Evolutionary conservation across 768 basidiomycete species (phyloP), one percentile per base, ranked within the genome.

Genomic region (Hygrocybe punicea): DNA sequence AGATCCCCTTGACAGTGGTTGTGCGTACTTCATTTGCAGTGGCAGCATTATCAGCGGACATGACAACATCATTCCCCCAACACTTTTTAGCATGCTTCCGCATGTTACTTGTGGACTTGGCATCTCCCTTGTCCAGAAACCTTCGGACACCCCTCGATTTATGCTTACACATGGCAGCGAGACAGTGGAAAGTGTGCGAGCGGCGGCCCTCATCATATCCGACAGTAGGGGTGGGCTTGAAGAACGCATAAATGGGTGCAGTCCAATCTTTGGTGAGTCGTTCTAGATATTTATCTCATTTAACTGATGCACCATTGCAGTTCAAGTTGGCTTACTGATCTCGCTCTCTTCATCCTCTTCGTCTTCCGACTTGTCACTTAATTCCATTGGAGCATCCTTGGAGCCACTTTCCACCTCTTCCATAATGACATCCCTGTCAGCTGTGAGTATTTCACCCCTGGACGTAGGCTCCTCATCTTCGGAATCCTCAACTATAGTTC

Each of bases 171-270:
- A 55, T 23, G 2, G 33, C 51, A 6, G 62, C 64, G 13, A 49
- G 35, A 24, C 71, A 75, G 13, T 56, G 42, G 60, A 75, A 77
- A n/a, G 42, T 61, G 49, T 73, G 73, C 16, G 45, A 50, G 13
- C 57, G 60, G 8, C 62, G 57, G 6, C 62, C 63, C 24, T 67
- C 45, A 6, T 63, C 55, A 34, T 67, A 58, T 17, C 56, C 60
- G 39, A 73, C 65, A 0, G 13, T 24, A 2, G 65, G 62, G 0
- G 4, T 56, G 0, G 67, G 65, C 1, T 71, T 34, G 40, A 69
- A 77, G 62, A 75, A 75, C 0, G 65, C 69, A 63, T 77, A 77
- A 13, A 72, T 56, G 0, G 71, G 66, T 46, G 71, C 63, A 1
- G 56, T 68, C 71, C 73, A 75, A 4, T 71, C 61, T 36, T 65